A percentile compares a stretch with the other conserved stretches of the same genome.
Evolutionary conservation across 768 basidiomycete species (phyloP).

Genomic region (Paxillus ammoniavirescens): DNA sequence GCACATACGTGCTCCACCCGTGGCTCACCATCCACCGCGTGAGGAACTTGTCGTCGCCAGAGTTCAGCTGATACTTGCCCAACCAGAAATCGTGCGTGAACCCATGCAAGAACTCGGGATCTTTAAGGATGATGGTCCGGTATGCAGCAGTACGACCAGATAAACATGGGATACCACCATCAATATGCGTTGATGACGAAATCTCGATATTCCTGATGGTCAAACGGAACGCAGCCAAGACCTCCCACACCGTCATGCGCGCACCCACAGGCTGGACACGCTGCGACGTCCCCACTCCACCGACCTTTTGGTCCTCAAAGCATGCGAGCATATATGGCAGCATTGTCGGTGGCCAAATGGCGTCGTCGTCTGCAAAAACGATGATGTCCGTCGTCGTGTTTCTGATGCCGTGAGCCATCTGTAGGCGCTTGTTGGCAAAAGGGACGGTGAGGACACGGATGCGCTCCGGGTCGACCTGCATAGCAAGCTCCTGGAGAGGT

Average conservation of each 20-base stretch:
- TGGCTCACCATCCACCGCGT: constrained; percentile 97
- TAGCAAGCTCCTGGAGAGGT: constrained; percentile 85
- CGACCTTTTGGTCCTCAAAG: constrained; percentile 92
- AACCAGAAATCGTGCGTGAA: constrained; percentile 96
- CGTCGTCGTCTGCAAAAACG: constrained; percentile 93
- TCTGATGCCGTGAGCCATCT: constrained; percentile 93
- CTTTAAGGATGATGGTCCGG: constrained; percentile 91
- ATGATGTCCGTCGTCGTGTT: constrained; percentile 91
- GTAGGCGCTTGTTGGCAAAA: constrained; percentile 90
- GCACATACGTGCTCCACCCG: constrained; percentile 94
- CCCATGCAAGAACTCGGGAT: constrained; percentile 88
- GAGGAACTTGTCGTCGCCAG: constrained; percentile 91
- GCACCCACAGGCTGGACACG: constrained; percentile 79
- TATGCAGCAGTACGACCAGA: constrained; percentile 94
- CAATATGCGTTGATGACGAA: constrained; percentile 84
- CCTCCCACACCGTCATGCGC: constrained; percentile 91
- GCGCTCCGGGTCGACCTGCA: constrained; percentile 78
- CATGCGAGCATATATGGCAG: constrained; percentile 88
- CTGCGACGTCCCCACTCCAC: constrained; percentile 90
- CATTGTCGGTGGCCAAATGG: constrained; percentile 92
- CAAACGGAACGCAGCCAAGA: constrained; percentile 88
- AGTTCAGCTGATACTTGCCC: constrained; percentile 92
- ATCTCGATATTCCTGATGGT: constrained; percentile 96
- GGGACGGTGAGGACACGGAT: constrained; percentile 89
- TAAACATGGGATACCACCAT: constrained; percentile 88